phyloP scores from a whole-genome alignment of 805 yeast species.

The Zygoascus biomembranicola region DNA sequence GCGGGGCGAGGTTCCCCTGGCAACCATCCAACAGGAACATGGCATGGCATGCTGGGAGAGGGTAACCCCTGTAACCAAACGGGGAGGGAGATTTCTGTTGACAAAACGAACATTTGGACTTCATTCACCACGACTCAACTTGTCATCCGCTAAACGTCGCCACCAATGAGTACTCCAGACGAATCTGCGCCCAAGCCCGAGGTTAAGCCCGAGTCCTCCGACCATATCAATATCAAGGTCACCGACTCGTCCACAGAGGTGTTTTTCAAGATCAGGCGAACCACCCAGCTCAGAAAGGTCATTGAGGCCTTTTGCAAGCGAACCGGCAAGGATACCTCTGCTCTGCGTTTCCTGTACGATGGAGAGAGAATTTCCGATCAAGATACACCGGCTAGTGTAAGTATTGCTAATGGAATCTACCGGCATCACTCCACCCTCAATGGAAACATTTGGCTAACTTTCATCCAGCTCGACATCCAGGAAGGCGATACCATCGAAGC shows the following conservation, averaged over 20 bases:
- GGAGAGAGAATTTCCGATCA: slow-evolving; percentile 85
- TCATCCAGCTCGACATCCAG: slow-evolving; percentile 64
- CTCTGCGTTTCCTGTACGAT: slow-evolving; percentile 83
- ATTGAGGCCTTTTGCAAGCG: slow-evolving; percentile 98
- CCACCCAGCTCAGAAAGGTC: slow-evolving; percentile 86
- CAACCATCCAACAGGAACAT: too few relatives aligned
- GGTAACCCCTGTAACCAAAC: too few relatives aligned
- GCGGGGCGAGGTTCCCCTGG: too few relatives aligned
- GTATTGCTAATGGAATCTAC: slow-evolving; percentile 8
- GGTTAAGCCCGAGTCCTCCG: slow-evolving; percentile 50
- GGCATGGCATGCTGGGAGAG: too few relatives aligned
- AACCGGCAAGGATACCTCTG: slow-evolving; percentile 80
- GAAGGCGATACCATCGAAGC: slow-evolving; percentile 97
- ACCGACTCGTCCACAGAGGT: slow-evolving; percentile 92
- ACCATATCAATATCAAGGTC: slow-evolving; percentile 88
- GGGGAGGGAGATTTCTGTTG: too few relatives aligned
- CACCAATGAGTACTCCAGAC: slow-evolving; percentile 9
- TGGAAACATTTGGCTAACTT: slow-evolving; percentile 5
- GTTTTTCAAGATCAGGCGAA: slow-evolving; percentile 87
- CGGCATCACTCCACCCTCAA: too few relatives aligned
- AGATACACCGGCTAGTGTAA: slow-evolving; percentile 76
- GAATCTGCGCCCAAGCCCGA: slow-evolving; percentile 31
- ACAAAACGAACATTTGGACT: too few relatives aligned
- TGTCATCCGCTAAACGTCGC: neutral
- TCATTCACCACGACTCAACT: neutral